Evolutionary conservation across 2,329 filamentous ascomycete species (phyloP), one percentile per base, ranked within the genome.

Genomic region (Ophiostoma pallidulum): DNA sequence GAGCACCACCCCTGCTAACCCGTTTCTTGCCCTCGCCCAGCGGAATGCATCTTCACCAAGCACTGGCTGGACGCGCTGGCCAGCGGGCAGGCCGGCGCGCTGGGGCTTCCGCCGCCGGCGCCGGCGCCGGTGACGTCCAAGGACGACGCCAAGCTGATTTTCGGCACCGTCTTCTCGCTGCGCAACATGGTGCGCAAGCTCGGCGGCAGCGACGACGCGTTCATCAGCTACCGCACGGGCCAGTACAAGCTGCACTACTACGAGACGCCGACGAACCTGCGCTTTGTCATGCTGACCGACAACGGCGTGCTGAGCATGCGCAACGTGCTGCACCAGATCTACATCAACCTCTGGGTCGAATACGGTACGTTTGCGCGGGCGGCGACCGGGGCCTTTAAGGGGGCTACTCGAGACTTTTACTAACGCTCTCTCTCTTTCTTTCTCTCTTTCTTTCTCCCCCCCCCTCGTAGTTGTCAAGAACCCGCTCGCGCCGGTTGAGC

Each of bases 211-310:
- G 89, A 96, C 64, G 91, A 96, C 70, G 88, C 86, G 62, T 98
- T 98, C 66, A 84, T 98, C 58, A 88, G 84, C 57, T 98, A 86
- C 69, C 85, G 88, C 58, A 98, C 92, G 45, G 86, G 77, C 57
- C 85, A 95, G 67, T 98, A 98, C 75, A 96, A 96, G 70, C 78
- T 98, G 58, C 92, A 98, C 70, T 98, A 94, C 72, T 98, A 96
- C 74, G 92, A 98, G 73, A 97, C 92, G 12, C 89, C 90, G 1
- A 92, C 89, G 45, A 94, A 87, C 64, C 82, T 94, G 66, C 94
- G 95, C 62, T 94, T 97, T 62, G 89, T 96, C 62, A 87, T 98
- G 82, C 74, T 97, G 61, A 97, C 92, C 20, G 92, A 97, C 67
- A 86, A 86, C 32, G 84, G 80, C 56, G 86, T 87, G 49, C 78